Evolutionary conservation across 345 rosid species (phyloP).

Genomic region (Garcia nutans): DNA sequence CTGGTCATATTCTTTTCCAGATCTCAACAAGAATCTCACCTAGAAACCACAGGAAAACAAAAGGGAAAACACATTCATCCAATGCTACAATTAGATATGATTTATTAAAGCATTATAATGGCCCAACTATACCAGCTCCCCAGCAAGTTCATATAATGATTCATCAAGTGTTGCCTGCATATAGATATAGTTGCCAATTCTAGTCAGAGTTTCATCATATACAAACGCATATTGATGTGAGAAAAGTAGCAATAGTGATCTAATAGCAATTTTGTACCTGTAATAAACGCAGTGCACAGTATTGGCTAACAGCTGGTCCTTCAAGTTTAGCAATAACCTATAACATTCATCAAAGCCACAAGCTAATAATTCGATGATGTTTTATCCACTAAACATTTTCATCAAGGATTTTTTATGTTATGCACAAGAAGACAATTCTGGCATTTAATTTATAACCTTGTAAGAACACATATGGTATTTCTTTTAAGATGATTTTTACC

Average conservation of each 20-base stretch:
- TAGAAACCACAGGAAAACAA: constrained; percentile 29
- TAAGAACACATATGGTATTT: neutral
- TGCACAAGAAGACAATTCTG: constrained; percentile 1
- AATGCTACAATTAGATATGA: constrained; percentile 14
- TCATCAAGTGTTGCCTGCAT: constrained; percentile 96
- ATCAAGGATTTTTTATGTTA: neutral
- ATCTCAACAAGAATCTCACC: constrained; percentile 98
- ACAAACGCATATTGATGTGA: constrained; percentile 1
- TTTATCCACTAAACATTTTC: neutral
- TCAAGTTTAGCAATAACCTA: constrained; percentile 98
- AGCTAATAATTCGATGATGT: neutral
- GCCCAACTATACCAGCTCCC: constrained; percentile 74
- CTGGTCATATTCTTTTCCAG: constrained; percentile 90
- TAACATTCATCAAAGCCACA: constrained; percentile 16
- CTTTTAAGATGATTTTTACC: neutral
- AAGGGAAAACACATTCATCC: constrained; percentile 1
- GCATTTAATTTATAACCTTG: neutral
- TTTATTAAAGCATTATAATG: constrained; percentile 10
- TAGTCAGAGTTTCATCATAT: constrained; percentile 20
- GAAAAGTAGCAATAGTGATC: neutral
- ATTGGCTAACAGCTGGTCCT: constrained; percentile 98
- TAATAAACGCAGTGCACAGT: constrained; percentile 84
- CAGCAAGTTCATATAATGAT: constrained; percentile 96
- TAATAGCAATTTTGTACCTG: constrained; percentile 50
- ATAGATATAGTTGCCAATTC: constrained; percentile 23